Base-by-base conservation (phyloP, 2,329 filamentous ascomycete genomes). In the Herpomyces periplanetae region DNA sequence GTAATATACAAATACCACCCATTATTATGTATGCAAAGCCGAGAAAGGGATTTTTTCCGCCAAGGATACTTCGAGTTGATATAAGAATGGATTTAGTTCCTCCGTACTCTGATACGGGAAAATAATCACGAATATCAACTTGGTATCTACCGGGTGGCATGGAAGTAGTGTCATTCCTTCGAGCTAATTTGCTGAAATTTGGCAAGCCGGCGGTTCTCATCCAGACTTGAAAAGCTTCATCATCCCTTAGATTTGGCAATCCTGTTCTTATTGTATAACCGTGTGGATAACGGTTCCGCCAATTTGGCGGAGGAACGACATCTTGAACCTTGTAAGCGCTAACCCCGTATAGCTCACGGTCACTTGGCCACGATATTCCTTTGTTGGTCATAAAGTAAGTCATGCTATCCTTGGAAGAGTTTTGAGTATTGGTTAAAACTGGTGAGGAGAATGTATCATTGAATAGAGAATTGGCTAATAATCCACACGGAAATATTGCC, bases 401-500 rank as follows among this genome's bases (percentile, higher is more conserved):
- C 21, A 41, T 31, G 17, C 44, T 40, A 8, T 31, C 31, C 18
- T 29, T 35, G 19, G 28, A 33, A 10, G 34, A 33, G 8, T 34
- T 32, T 1, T 38, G 34, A 1, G 45, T 37, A 26, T 60, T 60
- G 18, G 61, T 38, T 5, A 55, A 42, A 1, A 51, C 38, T 1
- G 73, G 65, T 19, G 41, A 53, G 18, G 40, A 43, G 33, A 84
- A 80, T 3, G 64, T 71, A 35, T 96, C 80, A 37, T 96, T 96
- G 50, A 96, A 96, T 26, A 80, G 41, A 10, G 80, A 91, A 37
- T 96, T 96, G 25, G 80, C 75, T 28, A 91, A 87, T 25, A 96
- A 45, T 10, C 80, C 80, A 35, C 80, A 96, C 1, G 80, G 80
- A 32, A 87, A 96, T 36, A 75, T 80, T 1, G 71, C 55, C 35